Base-by-base conservation (phyloP, 106 monocot species). In the Dendrobium nobile region DNA sequence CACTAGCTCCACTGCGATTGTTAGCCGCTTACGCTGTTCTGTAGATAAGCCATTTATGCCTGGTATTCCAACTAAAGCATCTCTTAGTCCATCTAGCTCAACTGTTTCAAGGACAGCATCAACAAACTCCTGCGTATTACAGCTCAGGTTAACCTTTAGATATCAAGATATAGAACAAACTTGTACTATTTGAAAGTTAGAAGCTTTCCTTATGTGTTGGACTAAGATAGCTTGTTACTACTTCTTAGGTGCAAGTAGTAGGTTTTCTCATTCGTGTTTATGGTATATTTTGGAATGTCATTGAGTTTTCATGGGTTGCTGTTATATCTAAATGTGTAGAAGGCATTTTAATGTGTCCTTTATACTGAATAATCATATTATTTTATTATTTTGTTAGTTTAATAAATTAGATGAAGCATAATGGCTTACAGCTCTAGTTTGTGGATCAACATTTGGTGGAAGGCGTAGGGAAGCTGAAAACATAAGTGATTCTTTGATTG, bases 41-140 rank as follows among this genome's bases (percentile, higher is more conserved):
- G 85, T 88, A 27, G 88, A 85, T 75, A 88, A 56, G 67, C 88
- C 88, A 78, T 75, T 85, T 77, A 85, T 70, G 1, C 88, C 83
- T 55, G 88, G 80, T 26, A 78, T 48, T n/a, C 88, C 88, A 73
- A 88, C 88, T 54, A 88, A 67, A 67, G 82, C 77, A 81, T 88
- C 88, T 79, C 75, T 85, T 31, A 89, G 76, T 24, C 24, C 74
- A 28, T 80, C 77, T 64, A 86, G 89, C 47, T 86, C 86, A 78
- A 88, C 82, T 15, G 77, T 88, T 54, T 88, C 78, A 31, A 88
- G 80, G 8, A 88, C 83, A 81, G 83, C 82, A 44, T 83, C 54
- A 47, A 85, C 85, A 78, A 88, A 88, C 78, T 77, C 85, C 88
- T 88, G 86, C 28, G 13, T 51, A 51, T 51, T 51, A 51, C 51